These are phyloP conservation scores for Patellifolia procumbens DNA, from an alignment of 179 eudicot species.

Conservation along the genomic window DNA sequence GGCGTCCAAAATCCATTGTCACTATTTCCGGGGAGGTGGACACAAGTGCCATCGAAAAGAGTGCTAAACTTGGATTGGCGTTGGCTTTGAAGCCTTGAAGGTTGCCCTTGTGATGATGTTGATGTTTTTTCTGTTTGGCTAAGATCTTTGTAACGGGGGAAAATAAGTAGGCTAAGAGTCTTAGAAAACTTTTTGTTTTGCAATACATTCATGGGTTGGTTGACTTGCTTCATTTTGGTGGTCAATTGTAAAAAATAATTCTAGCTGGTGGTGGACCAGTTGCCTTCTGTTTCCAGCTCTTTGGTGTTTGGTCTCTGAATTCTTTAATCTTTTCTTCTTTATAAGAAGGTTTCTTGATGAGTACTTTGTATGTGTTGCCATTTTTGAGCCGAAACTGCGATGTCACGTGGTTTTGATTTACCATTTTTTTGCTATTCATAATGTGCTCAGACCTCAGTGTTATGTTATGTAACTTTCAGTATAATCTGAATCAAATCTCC, in stretches of 20 bases:
- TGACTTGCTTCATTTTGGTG: constrained; percentile 27
- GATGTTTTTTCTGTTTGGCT: constrained; percentile 13
- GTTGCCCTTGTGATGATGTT: not conserved
- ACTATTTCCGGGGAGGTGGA: constrained; percentile 94
- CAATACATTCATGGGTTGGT: constrained; percentile 22
- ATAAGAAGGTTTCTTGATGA: constrained; percentile 9
- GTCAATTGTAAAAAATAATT: constrained; percentile 39
- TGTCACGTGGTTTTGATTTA: not conserved
- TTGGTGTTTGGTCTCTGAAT: constrained; percentile 14
- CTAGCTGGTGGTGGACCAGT: constrained; percentile 32
- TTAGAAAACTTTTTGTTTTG: constrained; percentile 13
- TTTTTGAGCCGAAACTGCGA: not conserved
- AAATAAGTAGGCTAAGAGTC: constrained; percentile 37
- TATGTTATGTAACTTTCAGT: too few relatives aligned
- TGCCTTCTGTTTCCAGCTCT: constrained; percentile 12
- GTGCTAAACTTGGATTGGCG: constrained; percentile 87
- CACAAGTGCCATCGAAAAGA: constrained; percentile 85
- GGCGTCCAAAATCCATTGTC: constrained; percentile 79
- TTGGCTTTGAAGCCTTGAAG: constrained; percentile 78
- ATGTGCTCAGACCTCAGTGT: too few relatives aligned
- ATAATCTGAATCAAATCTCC: too few relatives aligned
- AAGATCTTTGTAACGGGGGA: constrained; percentile 24
- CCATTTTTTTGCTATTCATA: too few relatives aligned
- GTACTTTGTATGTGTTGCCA: not conserved
- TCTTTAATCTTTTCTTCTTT: not conserved